Evolutionary conservation across 345 rosid genomes (phyloP), one percentile per base, ranked within the genome.

Genomic region (Fremontodendron californicum): DNA sequence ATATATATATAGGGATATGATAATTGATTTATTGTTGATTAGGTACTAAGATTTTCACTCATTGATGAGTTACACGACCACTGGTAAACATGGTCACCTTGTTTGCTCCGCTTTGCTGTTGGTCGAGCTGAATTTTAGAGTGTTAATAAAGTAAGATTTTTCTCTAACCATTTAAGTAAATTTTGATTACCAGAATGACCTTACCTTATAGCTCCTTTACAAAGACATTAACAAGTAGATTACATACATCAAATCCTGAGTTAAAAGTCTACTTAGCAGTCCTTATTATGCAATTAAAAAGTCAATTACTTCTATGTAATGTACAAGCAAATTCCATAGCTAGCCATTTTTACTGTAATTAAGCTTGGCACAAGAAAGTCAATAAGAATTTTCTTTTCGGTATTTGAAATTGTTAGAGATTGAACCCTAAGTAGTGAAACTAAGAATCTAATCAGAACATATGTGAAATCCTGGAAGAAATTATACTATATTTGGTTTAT

Each of bases 121-220:
- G 88, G 93, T 86, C 87, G 61, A 76, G 84, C 89, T 85, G 74
- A 89, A 82, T 81, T 89, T 85, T 89, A 82, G 89, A 87, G 90
- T 89, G 90, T 33, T 78, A 57, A 70, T 78, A 71, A 89, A 88
- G 89, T 75, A 89, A 89, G 62, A 78, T 33, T 18, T 74, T 75
- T 76, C 46, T 46, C 45, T 58, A 40, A 63, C 15, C 6, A 42
- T 49, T 66, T 27, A 21, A 13, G 33, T 46, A 27, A 37, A 42
- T 27, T 58, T 67, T 76, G 78, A 75, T 80, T 78, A 37, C 43
- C 2, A 1, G 46, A n/a, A 76, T 11, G 54, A 73, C 82, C 82
- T 9, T 39, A 25, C 7, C 16, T 42, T 9, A 49, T 61, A 67
- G 63, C 65, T 27, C 37, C 18, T 10, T 11, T 52, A 23, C 12